Evolutionary conservation across 208 protist genomes (phyloP), one percentile per base, ranked within the genome.

Genomic region (Leishmania braziliensis): DNA sequence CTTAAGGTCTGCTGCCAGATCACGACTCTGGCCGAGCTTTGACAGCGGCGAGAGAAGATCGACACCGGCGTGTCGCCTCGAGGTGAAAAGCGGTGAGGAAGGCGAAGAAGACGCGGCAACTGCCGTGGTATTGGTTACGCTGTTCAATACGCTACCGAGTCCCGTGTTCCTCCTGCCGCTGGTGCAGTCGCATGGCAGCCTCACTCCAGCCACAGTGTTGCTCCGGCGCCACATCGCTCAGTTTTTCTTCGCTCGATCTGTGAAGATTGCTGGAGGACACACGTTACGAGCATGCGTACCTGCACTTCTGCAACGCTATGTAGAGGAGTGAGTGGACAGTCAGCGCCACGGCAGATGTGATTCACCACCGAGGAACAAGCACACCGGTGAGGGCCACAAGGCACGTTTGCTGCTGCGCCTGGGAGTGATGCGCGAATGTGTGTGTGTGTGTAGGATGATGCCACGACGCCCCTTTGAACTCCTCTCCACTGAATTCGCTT

Each of bases 1-100:
- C 80, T 95, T 95, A 48, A 97, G 85, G 70, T 94, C 90, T 0
- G 77, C 88, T 6, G 92, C 91, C 54, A 97, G 87, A 70, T 95
- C 92, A 26, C 91, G 86, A 79, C 94, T 97, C 75, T 94, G 89
- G 48, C 94, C 94, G 10, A 97, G 88, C 85, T 97, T 97, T 29
- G 93, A 84, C 0, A 95, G 78, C 23, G 93, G 88, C 26, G 91
- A 93, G 54, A 95, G 89, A n/a, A 97, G 88, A 54, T 97, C 86
- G 14, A 92, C 87, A 51, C 93, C 89, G 46, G 87, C 93, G 69
- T 85, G 53, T 16, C 86, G 86, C 36, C 79, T 77, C 1, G 85
- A 72, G 56, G 51, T 80, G 79, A 81, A n/a, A 62, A 87, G 84
- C 29, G 85, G n/a, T 4, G 80, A 75, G 48, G 80, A 77, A 8